Percentiles rank a stretch among this genome's conserved stretches.
Conservation (phyloP, 257 asterid species). For the Penstemon davidsonii region DNA sequence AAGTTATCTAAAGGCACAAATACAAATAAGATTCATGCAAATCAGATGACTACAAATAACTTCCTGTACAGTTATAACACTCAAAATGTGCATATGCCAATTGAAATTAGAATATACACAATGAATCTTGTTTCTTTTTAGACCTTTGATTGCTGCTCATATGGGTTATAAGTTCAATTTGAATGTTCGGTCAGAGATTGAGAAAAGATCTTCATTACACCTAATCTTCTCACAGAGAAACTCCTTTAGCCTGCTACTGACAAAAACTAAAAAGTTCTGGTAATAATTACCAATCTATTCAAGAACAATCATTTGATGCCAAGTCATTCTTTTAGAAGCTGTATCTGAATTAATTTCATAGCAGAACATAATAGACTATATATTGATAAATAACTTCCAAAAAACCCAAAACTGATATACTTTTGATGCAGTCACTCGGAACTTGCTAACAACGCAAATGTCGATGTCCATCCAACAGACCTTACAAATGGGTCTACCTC, state of each 20-base stretch:
- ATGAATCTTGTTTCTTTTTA: not conserved
- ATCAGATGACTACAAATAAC: constrained; percentile 14
- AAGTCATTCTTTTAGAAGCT: not conserved
- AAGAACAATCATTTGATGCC: not conserved
- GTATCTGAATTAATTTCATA: not conserved
- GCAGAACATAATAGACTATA: not conserved
- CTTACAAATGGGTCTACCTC: not conserved
- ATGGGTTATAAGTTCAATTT: not conserved
- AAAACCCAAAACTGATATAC: not conserved
- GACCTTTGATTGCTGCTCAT: not conserved
- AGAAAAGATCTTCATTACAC: not conserved
- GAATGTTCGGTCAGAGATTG: not conserved
- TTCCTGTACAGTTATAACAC: not conserved
- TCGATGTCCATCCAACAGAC: not conserved
- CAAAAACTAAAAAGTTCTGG: not conserved
- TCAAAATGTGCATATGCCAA: not conserved
- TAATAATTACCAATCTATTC: constrained; percentile 4
- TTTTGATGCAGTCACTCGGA: not conserved
- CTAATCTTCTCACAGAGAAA: constrained; percentile 1
- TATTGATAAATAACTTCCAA: not conserved
- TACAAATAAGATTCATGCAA: not conserved
- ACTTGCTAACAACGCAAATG: not conserved
- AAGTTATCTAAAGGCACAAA: constrained; percentile 18
- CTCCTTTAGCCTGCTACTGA: not conserved
- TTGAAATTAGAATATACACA: not conserved